phyloP scores from a whole-genome alignment of 371 early-diverging fungal species.

The Scutellospora calospora region DNA sequence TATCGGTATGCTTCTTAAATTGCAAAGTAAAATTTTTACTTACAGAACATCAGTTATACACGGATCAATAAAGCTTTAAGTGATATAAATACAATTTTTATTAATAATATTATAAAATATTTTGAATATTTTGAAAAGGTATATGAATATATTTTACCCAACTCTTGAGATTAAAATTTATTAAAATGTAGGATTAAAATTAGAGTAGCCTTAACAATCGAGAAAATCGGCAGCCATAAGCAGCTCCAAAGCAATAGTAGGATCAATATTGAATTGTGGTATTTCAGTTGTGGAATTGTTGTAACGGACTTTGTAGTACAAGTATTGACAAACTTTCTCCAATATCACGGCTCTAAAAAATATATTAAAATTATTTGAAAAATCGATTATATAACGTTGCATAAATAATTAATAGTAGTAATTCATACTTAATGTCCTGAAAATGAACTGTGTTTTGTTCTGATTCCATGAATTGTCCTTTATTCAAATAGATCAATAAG shows the following conservation, averaged over 20 bases:
- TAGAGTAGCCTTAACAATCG: constrained; percentile 31
- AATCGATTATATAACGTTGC: background rate
- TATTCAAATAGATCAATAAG: background rate
- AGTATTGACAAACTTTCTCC: constrained; percentile 92
- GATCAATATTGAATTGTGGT: constrained; percentile 91
- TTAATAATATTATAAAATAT: too few relatives aligned
- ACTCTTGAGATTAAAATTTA: too few relatives aligned
- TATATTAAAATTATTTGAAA: background rate
- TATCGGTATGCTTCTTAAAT: too few relatives aligned
- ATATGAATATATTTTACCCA: too few relatives aligned
- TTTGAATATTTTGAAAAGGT: too few relatives aligned
- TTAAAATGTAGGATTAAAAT: too few relatives aligned
- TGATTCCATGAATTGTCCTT: constrained; percentile 92
- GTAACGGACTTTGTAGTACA: constrained; percentile 82
- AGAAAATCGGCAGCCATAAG: constrained; percentile 94
- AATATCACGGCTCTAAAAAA: constrained; percentile 81
- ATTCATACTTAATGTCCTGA: constrained; percentile 87
- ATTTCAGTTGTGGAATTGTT: constrained; percentile 75
- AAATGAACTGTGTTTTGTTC: constrained; percentile 86
- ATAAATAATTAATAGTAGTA: background rate
- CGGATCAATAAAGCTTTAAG: too few relatives aligned
- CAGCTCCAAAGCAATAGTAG: constrained; percentile 90
- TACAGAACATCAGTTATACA: too few relatives aligned
- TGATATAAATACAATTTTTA: too few relatives aligned
- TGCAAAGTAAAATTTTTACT: too few relatives aligned